Base-by-base conservation (phyloP, 2,329 filamentous ascomycete species). In the Metarhizium anisopliae region DNA sequence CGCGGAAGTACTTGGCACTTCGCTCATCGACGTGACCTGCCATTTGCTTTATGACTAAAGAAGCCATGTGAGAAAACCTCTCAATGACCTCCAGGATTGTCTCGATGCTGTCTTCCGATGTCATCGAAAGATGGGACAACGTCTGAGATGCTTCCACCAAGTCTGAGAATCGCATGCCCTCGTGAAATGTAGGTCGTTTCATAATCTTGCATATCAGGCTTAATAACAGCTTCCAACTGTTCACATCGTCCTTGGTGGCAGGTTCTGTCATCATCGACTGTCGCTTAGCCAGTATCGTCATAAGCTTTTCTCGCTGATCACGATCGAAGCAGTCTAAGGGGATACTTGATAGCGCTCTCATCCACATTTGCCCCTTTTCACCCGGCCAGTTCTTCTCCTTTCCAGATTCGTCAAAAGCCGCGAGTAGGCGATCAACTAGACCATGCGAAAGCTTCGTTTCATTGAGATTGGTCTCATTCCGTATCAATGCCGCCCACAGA, bases 181-280 rank as follows among this genome's bases (percentile, higher is more conserved):
- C 68, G 59, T 81, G 78, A 55, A 79, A 79, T 0, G 77, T 80
- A 0, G 79, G 72, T n/a, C 72, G 71, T 5, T 67, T 64, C 73
- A 81, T 79, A 29, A 81, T 65, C 61, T 78, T 81, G 2, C 72
- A 64, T 59, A 75, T 72, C 51, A 83, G 61, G 20, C 73, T 70
- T 6, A 82, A 65, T 5, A 77, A 61, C 10, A 68, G 56, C 52
- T 68, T 71, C 68, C 71, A 74, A 10, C 64, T 60, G 10, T 67
- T 60, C 2, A 67, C 38, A 4, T 66, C 58, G 3, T 68, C 52
- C 25, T 62, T 59, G 32, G 64, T 65, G 2, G 62, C 63, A 4
- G 62, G 54, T 43, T 67, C 65, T 6, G 57, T 35, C 61, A 62
- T 63, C 52, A 56, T 62, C 20, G 54, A 64, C 52, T 64, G 62